phyloP scores from a whole-genome alignment of 495 filamentous ascomycete species.

The Penicillium mononematosum region DNA sequence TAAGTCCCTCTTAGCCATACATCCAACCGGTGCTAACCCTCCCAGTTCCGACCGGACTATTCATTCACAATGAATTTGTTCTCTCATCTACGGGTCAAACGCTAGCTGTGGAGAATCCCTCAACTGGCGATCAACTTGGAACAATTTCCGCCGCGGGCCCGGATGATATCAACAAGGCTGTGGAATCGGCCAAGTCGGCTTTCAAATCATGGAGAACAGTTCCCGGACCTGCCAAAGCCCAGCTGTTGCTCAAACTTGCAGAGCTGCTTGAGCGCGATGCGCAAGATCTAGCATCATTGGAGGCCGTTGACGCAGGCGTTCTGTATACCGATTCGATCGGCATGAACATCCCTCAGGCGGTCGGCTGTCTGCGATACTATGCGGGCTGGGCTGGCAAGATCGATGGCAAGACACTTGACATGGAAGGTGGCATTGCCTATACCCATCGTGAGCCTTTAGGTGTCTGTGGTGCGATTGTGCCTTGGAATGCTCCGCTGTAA shows the following conservation, averaged over 20 bases:
- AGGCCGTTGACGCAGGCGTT: constrained; percentile 32
- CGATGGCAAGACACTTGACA: constrained; percentile 29
- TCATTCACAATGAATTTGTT: constrained; percentile 43
- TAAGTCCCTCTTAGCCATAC: background rate
- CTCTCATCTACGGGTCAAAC: constrained; percentile 19
- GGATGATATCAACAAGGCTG: constrained; percentile 52
- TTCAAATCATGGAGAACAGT: constrained; percentile 39
- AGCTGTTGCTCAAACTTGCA: constrained; percentile 45
- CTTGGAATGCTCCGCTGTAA: constrained; percentile 39
- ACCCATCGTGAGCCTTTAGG: constrained; percentile 37
- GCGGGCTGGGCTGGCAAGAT: constrained; percentile 40
- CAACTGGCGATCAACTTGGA: constrained; percentile 32
- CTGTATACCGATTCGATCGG: constrained; percentile 23
- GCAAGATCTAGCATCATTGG: constrained; percentile 28
- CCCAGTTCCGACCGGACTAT: constrained; percentile 33
- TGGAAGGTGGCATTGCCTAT: constrained; percentile 28
- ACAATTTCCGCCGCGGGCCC: constrained; percentile 25
- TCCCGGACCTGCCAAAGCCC: constrained; percentile 38
- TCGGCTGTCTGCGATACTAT: constrained; percentile 34
- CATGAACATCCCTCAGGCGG: constrained; percentile 24
- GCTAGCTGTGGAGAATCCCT: constrained; percentile 27
- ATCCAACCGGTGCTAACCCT: background rate
- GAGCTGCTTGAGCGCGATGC: constrained; percentile 30
- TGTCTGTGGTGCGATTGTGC: constrained; percentile 37
- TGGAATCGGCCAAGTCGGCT: constrained; percentile 47